phyloP scores from a whole-genome alignment of 2,329 filamentous ascomycete genomes.

The Ilyonectria sp. region DNA sequence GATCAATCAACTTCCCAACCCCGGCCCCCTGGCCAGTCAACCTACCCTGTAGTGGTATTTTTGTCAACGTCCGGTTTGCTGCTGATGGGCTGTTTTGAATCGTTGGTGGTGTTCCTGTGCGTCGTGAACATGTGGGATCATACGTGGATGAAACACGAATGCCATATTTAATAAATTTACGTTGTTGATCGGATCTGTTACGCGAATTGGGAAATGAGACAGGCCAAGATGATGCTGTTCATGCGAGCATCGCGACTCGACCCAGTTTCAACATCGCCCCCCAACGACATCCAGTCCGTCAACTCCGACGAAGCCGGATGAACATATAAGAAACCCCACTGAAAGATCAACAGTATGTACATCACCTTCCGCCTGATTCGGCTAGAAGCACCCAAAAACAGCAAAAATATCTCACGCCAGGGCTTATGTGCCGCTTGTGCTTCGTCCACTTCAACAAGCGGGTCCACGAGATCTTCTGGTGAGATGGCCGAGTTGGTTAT shows the following conservation, averaged over 20 bases:
- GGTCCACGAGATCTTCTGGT: slow-evolving; percentile 30
- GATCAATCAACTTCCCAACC: too few species aligned
- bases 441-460: slow-evolving; percentile 26
- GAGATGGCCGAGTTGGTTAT: slow-evolving; percentile 45
- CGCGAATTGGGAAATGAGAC: too few species aligned
- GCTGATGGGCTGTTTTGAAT: not conserved
- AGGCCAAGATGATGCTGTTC: too few species aligned
- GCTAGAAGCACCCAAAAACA: too few species aligned
- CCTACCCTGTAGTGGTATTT: not conserved
- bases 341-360: not conserved
- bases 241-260: too few species aligned
- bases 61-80: not conserved
- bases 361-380: not conserved
- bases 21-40: not conserved
- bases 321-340: not conserved
- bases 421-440: slow-evolving; percentile 24
- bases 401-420: slow-evolving; percentile 2
- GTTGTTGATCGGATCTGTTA: too few species aligned
- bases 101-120: not conserved
- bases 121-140: too few species aligned
- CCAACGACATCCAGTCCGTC: not conserved
- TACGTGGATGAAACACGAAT: too few species aligned
- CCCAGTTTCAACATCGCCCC: not conserved
- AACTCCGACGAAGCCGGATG: not conserved
- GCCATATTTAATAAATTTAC: too few species aligned